Base-by-base conservation (phyloP, 164 flowering plant species). In the Houttuynia cordata region DNA sequence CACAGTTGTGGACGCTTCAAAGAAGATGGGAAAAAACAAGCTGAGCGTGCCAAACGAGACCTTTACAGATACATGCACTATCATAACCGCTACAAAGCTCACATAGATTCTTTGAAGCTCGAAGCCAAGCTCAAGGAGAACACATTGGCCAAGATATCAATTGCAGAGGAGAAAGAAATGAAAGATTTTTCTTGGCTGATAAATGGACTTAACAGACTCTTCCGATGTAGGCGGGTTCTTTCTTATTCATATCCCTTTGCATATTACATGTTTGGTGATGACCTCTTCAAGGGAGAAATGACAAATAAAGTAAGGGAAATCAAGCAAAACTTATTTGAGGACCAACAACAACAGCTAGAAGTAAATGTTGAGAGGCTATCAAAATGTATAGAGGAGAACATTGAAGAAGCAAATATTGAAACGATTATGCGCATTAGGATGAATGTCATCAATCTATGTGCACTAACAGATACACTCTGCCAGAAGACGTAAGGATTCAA, bases 181-280 rank as follows among this genome's bases (percentile, higher is more conserved):
- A 77, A 68, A 47, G 85, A 81, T 64, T 74, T 66, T 56, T 71
- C 64, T 40, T 81, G 82, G 82, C 69, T 77, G 21, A 75, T 74
- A 49, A 77, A 77, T 72, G 85, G 83, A 25, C 78, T 79, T 22
- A 24, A 72, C 60, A 75, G 80, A 69, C 80, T 81, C 52, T 79
- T 78, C 71, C 70, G 83, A 67, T 79, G 79, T 40, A 75, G 86
- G 69, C 74, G 83, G 8, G 77, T 79, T 37, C 80, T 81, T 57
- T 79, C 80, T 15, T 79, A 76, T 68, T 76, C 86, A 21, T 81
- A 79, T 58, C 79, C 83, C n/a, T 81, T 81, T 78, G 81, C 83
- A 53, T 81, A 58, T 66, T 79, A 76, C 67, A 81, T 81, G 86
- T 81, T 81, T 76, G 83, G 86, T 4, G 73, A 79, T 49, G 79